phyloP scores from a whole-genome alignment of 441 rosid species.

The Erodium texanum region DNA sequence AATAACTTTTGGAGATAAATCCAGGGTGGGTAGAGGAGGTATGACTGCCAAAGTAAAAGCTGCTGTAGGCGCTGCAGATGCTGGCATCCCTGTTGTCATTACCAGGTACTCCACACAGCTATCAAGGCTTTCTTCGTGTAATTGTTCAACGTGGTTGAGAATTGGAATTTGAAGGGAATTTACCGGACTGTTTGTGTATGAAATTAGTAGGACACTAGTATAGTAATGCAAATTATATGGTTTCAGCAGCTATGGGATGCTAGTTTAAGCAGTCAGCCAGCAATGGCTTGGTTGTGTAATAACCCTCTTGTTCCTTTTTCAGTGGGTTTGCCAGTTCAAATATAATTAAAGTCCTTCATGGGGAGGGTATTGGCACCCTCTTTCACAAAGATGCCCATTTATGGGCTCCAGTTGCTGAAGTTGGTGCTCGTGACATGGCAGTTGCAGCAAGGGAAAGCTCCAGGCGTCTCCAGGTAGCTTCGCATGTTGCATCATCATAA shows the following conservation, averaged over 20 bases:
- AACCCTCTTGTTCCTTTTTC: conserved; percentile 20
- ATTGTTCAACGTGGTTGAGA: background rate
- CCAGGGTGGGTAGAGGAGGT: conserved; percentile 96
- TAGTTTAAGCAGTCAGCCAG: background rate
- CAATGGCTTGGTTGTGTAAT: background rate
- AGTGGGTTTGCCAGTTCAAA: conserved; percentile 83
- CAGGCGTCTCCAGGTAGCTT: conserved; percentile 78
- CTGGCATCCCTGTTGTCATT: conserved; percentile 88
- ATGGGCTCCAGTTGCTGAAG: conserved; percentile 49
- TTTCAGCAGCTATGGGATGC: background rate
- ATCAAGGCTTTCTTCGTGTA: conserved; percentile 7
- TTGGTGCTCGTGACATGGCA: conserved; percentile 76
- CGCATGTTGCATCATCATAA: conserved; percentile 11
- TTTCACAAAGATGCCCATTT: conserved; percentile 79
- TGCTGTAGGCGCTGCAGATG: conserved; percentile 80
- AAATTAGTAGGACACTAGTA: background rate
- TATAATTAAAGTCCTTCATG: conserved; percentile 68
- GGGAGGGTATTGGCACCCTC: conserved; percentile 82
- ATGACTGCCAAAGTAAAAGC: conserved; percentile 99
- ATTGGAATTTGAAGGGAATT: background rate
- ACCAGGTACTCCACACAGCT: conserved; percentile 48
- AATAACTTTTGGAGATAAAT: conserved; percentile 97
- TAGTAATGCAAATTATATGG: background rate
- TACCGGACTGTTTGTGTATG: background rate
- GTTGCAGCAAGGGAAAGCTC: conserved; percentile 96